A percentile compares a stretch with the other conserved stretches of the same genome.
phyloP scores from a whole-genome alignment of 2,329 filamentous ascomycete genomes.

The Diplodia seriata region DNA sequence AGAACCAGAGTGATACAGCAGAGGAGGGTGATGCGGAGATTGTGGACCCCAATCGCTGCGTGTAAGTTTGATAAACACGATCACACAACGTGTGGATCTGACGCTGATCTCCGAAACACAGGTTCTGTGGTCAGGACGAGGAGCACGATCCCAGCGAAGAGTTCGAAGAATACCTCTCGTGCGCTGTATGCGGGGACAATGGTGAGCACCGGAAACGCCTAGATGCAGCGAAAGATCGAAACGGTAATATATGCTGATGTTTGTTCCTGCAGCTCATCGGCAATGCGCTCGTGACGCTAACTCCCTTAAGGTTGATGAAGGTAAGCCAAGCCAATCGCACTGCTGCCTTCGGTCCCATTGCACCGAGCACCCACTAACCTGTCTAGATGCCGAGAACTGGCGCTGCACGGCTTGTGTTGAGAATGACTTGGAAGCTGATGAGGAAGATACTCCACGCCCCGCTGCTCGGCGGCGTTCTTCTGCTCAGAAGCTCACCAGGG shows the following conservation, averaged over 20 bases:
- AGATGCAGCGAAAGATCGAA: neutral
- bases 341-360: constrained; percentile 32
- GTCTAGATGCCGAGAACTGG: constrained; percentile 64
- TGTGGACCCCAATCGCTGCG: constrained; percentile 65
- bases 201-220: constrained; percentile 63
- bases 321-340: constrained; percentile 57
- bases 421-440: constrained; percentile 57
- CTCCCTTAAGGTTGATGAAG: constrained; percentile 66
- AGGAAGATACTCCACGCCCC: constrained; percentile 49
- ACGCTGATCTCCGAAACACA: constrained; percentile 44
- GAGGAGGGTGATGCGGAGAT: constrained; percentile 64
- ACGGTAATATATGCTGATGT: constrained; percentile 46
- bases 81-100: constrained; percentile 41
- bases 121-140: constrained; percentile 84
- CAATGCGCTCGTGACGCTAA: constrained; percentile 82
- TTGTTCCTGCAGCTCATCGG: constrained; percentile 75
- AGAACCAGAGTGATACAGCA: constrained; percentile 60
- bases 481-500: constrained; percentile 71
- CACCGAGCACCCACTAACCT: constrained; percentile 30
- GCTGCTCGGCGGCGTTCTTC: constrained; percentile 62
- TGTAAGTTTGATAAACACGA: constrained; percentile 57
- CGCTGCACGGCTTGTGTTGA: constrained; percentile 65
- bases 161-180: constrained; percentile 79
- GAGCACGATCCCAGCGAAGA: constrained; percentile 82
- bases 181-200: constrained; percentile 79